Conservation (phyloP, 2,329 filamentous ascomycete species). For the Seiridium unicorne region DNA sequence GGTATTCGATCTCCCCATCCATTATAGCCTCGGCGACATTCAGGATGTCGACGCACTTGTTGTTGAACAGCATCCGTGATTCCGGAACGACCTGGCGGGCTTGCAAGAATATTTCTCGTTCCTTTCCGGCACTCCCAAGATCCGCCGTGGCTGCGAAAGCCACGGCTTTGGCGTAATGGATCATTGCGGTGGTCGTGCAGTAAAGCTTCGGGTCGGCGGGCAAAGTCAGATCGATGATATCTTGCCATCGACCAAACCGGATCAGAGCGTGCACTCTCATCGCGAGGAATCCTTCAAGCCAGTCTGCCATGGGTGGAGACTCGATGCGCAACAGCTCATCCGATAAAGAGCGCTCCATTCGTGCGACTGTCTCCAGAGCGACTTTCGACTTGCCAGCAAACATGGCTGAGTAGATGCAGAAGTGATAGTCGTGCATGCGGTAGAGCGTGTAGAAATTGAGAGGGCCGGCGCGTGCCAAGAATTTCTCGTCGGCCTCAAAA, state of each 20-base stretch:
- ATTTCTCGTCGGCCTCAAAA: slow-evolving; percentile 67
- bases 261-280: slow-evolving; percentile 69
- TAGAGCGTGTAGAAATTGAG: slow-evolving; percentile 78
- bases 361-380: slow-evolving; percentile 58
- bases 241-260: slow-evolving; percentile 71
- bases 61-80: slow-evolving; percentile 67
- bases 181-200: slow-evolving; percentile 67
- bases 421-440: slow-evolving; percentile 72
- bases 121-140: slow-evolving; percentile 51
- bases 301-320: slow-evolving; percentile 75
- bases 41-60: slow-evolving; percentile 63
- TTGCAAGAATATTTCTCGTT: slow-evolving; percentile 49
- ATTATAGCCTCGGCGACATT: slow-evolving; percentile 65
- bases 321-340: slow-evolving; percentile 62
- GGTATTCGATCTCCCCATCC: slow-evolving; percentile 72
- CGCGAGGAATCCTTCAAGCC: slow-evolving; percentile 69
- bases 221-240: slow-evolving; percentile 55
- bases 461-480: slow-evolving; percentile 55
- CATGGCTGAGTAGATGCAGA: slow-evolving; percentile 75
- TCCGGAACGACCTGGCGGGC: slow-evolving; percentile 52
- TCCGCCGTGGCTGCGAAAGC: slow-evolving; percentile 60
- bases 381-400: slow-evolving; percentile 65
- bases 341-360: slow-evolving; percentile 62
- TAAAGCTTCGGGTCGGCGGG: slow-evolving; percentile 62
- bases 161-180: slow-evolving; percentile 66